Percentiles rank a stretch among this genome's conserved stretches.
Conservation (phyloP, 257 asterid species). For the Nemophila menziesii region DNA sequence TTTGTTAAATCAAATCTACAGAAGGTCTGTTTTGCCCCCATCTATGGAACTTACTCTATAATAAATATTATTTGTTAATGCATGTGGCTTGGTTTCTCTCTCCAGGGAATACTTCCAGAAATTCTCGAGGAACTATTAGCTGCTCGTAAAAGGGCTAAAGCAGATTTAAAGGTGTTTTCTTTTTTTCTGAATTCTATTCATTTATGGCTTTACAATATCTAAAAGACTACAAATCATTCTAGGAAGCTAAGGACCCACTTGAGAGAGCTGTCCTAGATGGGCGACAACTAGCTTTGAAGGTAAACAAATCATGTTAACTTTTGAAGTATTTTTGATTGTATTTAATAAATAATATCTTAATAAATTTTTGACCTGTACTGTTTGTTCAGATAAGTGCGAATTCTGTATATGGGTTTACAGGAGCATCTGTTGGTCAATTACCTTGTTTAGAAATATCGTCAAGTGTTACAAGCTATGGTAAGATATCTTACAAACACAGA, state of each 20-base stretch:
- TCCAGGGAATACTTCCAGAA: constrained; percentile 95
- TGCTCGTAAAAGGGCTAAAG: constrained; percentile 97
- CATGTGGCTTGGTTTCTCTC: constrained; percentile 1
- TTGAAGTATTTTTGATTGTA: neutral
- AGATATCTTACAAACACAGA: constrained; percentile 7
- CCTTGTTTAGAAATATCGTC: constrained; percentile 98
- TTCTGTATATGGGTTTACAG: constrained; percentile 94
- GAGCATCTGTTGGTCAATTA: constrained; percentile 91
- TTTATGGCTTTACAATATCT: constrained; percentile 1
- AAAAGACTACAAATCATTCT: constrained; percentile 17
- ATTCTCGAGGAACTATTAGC: constrained; percentile 93
- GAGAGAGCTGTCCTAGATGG: constrained; percentile 97
- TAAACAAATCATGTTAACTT: constrained; percentile 9
- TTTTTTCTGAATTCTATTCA: constrained; percentile 4
- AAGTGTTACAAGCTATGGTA: constrained; percentile 98
- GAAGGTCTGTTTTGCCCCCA: constrained; percentile 45
- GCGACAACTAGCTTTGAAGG: constrained; percentile 97
- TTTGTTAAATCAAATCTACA: constrained; percentile 79
- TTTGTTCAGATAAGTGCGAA: constrained; percentile 81
- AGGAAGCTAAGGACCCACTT: constrained; percentile 94
- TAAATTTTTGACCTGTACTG: constrained; percentile 1
- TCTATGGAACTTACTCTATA: neutral
- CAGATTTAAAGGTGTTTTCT: constrained; percentile 94
- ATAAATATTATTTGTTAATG: neutral
- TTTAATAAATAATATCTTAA: neutral